phyloP scores from a whole-genome alignment of 2,329 filamentous ascomycete species.

The Bisporella sp. region DNA sequence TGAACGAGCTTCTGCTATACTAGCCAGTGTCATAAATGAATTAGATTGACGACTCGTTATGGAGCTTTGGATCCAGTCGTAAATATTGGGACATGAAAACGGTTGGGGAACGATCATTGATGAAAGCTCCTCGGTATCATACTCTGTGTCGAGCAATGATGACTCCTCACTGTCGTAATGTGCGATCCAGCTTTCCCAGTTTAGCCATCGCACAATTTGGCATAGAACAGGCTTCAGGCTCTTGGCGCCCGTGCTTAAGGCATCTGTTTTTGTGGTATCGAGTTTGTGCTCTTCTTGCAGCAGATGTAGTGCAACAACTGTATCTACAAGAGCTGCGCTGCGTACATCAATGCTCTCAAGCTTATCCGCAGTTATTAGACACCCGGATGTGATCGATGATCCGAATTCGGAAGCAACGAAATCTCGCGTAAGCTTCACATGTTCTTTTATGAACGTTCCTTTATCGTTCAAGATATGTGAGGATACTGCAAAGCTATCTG shows the following conservation, averaged over 20 bases:
- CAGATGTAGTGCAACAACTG: constrained; percentile 74
- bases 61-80: constrained; percentile 43
- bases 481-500: constrained; percentile 14
- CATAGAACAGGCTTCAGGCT: constrained; percentile 67
- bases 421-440: constrained; percentile 54
- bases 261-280: constrained; percentile 48
- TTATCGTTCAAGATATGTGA: constrained; percentile 37
- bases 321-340: constrained; percentile 55
- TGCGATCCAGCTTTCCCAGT: constrained; percentile 59
- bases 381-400: constrained; percentile 48
- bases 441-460: constrained; percentile 42
- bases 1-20: constrained; percentile 33
- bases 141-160: constrained; percentile 42
- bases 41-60: constrained; percentile 23
- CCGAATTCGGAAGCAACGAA: constrained; percentile 58
- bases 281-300: constrained; percentile 88
- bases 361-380: constrained; percentile 51
- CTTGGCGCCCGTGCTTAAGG: constrained; percentile 35
- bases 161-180: constrained; percentile 57
- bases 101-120: constrained; percentile 35
- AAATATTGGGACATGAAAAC: constrained; percentile 51
- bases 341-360: constrained; percentile 44
- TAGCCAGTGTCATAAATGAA: constrained; percentile 43
- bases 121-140: constrained; percentile 40
- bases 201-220: constrained; percentile 77